phyloP scores from a whole-genome alignment of 2,329 filamentous ascomycete genomes.

The Alternaria consortialis region DNA sequence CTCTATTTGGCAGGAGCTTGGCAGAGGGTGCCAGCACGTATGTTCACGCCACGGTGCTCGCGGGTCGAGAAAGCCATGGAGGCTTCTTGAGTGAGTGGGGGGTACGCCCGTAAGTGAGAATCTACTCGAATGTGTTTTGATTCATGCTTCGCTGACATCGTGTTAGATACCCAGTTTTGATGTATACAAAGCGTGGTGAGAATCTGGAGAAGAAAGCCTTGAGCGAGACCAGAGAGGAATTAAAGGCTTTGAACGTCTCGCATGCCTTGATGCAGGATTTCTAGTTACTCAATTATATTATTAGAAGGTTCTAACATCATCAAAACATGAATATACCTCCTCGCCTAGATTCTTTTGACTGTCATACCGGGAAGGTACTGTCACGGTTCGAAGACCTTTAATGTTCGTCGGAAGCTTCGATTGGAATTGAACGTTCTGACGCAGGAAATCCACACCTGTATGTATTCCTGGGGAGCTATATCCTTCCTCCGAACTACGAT shows the following conservation, averaged over 20 bases:
- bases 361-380: no score
- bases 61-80: slow-evolving; percentile 62
- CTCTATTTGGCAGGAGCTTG: slow-evolving; percentile 39
- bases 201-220: neutral
- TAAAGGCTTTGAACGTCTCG: neutral
- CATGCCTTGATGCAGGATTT: neutral
- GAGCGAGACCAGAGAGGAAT: neutral
- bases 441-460: neutral
- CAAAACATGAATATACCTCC: neutral
- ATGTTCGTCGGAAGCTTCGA: neutral
- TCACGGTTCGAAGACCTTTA: neutral
- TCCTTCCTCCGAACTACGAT: neutral
- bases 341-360: neutral
- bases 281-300: neutral
- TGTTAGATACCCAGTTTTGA: neutral
- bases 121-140: no score
- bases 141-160: neutral
- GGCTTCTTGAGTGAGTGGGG: slow-evolving; percentile 61
- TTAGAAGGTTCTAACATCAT: neutral
- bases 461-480: neutral
- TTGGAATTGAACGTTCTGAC: neutral
- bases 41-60: slow-evolving; percentile 57
- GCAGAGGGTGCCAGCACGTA: slow-evolving; percentile 58
- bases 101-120: slow-evolving; percentile 54
- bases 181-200: slow-evolving; percentile 5